A percentile compares a stretch with the other conserved stretches of the same genome.
Evolutionary conservation across 768 basidiomycete species (phyloP).

Genomic region (Suillus tomentosus): DNA sequence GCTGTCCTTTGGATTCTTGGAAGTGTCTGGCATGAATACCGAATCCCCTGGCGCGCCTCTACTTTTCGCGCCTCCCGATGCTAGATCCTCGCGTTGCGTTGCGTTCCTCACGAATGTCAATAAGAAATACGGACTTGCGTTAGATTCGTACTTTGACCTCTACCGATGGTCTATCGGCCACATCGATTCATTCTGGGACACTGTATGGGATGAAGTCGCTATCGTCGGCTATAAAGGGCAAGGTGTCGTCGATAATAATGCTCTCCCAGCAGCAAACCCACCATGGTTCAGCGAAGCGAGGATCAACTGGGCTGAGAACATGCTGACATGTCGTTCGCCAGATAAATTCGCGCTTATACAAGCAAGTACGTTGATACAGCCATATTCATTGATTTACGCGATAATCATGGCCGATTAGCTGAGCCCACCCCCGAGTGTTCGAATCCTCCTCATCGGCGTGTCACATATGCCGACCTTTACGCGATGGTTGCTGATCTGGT

Average conservation of each 20-base stretch:
- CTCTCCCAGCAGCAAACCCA: constrained; percentile 62
- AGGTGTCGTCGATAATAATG: constrained; percentile 57
- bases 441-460: constrained; percentile 43
- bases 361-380: constrained; percentile 51
- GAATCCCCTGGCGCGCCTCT: background rate
- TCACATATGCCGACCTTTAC: constrained; percentile 63
- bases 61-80: constrained; percentile 46
- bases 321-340: constrained; percentile 59
- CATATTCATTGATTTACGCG: constrained; percentile 17
- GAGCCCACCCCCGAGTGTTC: constrained; percentile 59
- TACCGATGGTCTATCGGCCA: constrained; percentile 65
- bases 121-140: constrained; percentile 40
- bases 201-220: constrained; percentile 69
- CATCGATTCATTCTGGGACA: constrained; percentile 67
- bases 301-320: constrained; percentile 84
- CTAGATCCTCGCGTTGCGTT: constrained; percentile 47
- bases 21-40: background rate
- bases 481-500: constrained; percentile 54
- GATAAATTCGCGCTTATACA: constrained; percentile 68
- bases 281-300: constrained; percentile 68
- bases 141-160: constrained; percentile 62
- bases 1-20: background rate
- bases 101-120: constrained; percentile 56
- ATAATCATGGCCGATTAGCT: constrained; percentile 37
- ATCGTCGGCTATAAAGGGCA: constrained; percentile 64